Evolutionary conservation across 2,329 filamentous ascomycete genomes (phyloP), one percentile per base, ranked within the genome.

Genomic region (Fusarium sp.): DNA sequence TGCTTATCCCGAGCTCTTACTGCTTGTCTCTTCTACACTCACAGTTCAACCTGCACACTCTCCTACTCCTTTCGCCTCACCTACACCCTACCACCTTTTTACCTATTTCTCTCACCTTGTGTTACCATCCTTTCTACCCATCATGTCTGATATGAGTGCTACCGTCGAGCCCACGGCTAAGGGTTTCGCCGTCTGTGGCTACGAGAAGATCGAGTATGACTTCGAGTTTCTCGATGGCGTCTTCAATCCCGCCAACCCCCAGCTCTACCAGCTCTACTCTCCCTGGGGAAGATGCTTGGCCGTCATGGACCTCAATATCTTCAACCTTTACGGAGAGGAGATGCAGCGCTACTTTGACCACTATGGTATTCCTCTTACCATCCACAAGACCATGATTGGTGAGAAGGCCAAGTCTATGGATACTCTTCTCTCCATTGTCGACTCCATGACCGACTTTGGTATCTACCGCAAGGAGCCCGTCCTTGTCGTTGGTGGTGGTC

Each of bases 151-250:
- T 76, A 84, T 91, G 76, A 89, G 87, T 74, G 90, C 90, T 60
- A 85, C 84, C 54, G 89, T 92, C 68, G 79, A 83, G 64, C 86
- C 90, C 80, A 92, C 88, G 65, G 79, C 83, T 71, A 82, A 83
- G 63, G 90, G 90, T 37, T 92, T 92, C 79, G 87, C 90, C 69
- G 89, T 92, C 64, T 87, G 89, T 71, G 90, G 90, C 26, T 91
- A 91, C 72, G 90, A 92, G 82, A 92, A 91, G 83, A 92, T 92
- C 75, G 87, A 91, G 74, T 92, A 92, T 76, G 89, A 91, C 79
- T 92, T 92, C 77, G 87, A 88, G 56, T 92, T 92, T 78, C 84
- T 92, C 46, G 90, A 92, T 71, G 87, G 86, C 47, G 84, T 92
- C 58, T 92, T 92, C 78, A 81, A 91, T 74, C 72, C 82, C 41